Base-by-base conservation (phyloP, 2,329 filamentous ascomycete species). In the Stachybotrys chlorohalonatus region DNA sequence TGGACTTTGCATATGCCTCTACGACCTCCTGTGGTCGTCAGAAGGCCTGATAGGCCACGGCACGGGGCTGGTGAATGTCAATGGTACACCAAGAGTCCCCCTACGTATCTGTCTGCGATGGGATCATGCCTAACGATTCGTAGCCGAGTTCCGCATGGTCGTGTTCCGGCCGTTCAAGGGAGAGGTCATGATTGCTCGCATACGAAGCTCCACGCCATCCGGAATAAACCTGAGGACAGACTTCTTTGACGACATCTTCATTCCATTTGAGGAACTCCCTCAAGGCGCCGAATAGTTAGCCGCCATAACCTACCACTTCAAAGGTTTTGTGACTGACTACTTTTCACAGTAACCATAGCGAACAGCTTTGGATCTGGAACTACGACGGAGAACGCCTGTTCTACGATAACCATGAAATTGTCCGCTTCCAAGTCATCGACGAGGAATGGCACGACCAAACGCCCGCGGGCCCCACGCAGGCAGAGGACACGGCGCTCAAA, bases 91-190 rank as follows among this genome's bases (percentile, higher is more conserved):
- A 42, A 42, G 2, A 9, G 13, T 42, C 36, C 3, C 36, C 36
- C 13, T 42, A 13, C 6, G 3, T n/a, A 47, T 8, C 16, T 24
- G 9, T 24, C 17, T 47, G 54, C 54, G 46, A 39, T 45, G 6
- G 13, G n/a, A 47, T 36, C 36, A 2, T 30, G 3, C 31, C 17
- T 11, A 8, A 24, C 24, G 45, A 24, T 15, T 11, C 7, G 13
- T 59, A 94, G 93, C 95, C 52, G 91, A 95, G 68, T 99, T 97
- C 66, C 88, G 91, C 24, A 79, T 99, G 66, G 80, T 96, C 16
- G 91, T 99, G 32, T 99, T 97, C 70, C 85, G 94, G 30, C 94
- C 94, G 0, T 97, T 96, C 76, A 95, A 95, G 67, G 90, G 90
- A 51, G 94, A 99, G 69, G 90, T 96, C 56, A 80, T 99, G 64